Percentiles rank a stretch among this genome's conserved stretches.
Conservation (phyloP, 805 yeast genomes). For the Danielia reshetovae region DNA sequence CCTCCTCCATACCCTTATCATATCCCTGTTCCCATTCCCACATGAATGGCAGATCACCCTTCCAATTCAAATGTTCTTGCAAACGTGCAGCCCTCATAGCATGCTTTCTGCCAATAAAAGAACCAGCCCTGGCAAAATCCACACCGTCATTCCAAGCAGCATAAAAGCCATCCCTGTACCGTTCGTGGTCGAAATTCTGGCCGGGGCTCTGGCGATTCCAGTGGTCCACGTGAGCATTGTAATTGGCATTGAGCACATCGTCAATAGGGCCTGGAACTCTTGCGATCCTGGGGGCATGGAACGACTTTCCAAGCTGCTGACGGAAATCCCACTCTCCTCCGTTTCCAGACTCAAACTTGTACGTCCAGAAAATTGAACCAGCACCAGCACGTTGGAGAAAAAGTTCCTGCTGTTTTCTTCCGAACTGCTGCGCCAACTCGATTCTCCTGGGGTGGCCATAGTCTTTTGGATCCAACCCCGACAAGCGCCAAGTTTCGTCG, state of each 20-base stretch:
- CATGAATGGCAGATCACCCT: slow-evolving; percentile 53
- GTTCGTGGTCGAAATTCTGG: slow-evolving; percentile 71
- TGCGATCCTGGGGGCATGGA: slow-evolving; percentile 18
- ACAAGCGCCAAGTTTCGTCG: slow-evolving; percentile 65
- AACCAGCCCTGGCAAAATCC: slow-evolving; percentile 65
- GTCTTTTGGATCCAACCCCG: slow-evolving; percentile 21
- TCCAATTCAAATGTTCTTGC: slow-evolving; percentile 52
- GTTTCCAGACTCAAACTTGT: slow-evolving; percentile 77
- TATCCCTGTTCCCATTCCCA: slow-evolving; percentile 96
- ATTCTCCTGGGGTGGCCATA: slow-evolving; percentile 39
- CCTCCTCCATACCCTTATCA: slow-evolving; percentile 52
- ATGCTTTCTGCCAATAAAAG: slow-evolving; percentile 67
- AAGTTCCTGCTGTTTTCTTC: slow-evolving; percentile 47
- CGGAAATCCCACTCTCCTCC: slow-evolving; percentile 97
- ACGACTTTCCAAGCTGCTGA: slow-evolving; percentile 57
- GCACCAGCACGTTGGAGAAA: slow-evolving; percentile 53
- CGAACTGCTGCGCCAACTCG: slow-evolving; percentile 57
- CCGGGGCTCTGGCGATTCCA: slow-evolving; percentile 61
- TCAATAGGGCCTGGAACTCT: slow-evolving; percentile 31
- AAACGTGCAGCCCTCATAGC: slow-evolving; percentile 54
- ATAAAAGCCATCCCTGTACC: slow-evolving; percentile 74
- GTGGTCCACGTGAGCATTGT: slow-evolving; percentile 51
- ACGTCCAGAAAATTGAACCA: slow-evolving; percentile 91
- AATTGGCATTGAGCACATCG: slow-evolving; percentile 32
- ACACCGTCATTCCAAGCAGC: slow-evolving; percentile 72